phyloP scores from a whole-genome alignment of 2,329 filamentous ascomycete genomes.

The Penicillium sp. region DNA sequence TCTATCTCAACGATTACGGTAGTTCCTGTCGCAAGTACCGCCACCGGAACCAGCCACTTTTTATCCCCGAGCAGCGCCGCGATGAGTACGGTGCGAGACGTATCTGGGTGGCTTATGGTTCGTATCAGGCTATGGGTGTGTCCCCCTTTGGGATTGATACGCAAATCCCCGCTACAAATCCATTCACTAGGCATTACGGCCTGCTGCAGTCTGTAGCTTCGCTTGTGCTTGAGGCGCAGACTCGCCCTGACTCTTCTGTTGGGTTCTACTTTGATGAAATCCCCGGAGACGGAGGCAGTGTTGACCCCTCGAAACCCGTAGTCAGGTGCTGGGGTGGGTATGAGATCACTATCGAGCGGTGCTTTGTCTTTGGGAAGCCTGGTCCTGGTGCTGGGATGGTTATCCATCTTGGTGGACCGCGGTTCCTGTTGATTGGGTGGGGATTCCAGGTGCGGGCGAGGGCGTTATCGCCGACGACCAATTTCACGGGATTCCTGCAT shows the following conservation, averaged over 20 bases:
- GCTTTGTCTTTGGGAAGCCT: slow-evolving; percentile 49
- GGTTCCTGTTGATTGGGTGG: slow-evolving; percentile 49
- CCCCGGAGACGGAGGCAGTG: slow-evolving; percentile 19
- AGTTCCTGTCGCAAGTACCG: slow-evolving; percentile 44
- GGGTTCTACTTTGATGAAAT: slow-evolving; percentile 43
- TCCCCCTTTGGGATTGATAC: slow-evolving; percentile 48
- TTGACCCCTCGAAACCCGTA: slow-evolving; percentile 28
- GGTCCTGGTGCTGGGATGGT: slow-evolving; percentile 46
- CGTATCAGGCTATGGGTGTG: slow-evolving; percentile 36
- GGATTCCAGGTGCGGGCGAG: slow-evolving; percentile 44
- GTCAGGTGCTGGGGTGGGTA: slow-evolving; percentile 34
- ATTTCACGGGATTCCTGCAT: slow-evolving; percentile 47
- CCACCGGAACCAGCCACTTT: slow-evolving; percentile 45
- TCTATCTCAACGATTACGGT: slow-evolving; percentile 51
- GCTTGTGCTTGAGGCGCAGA: slow-evolving; percentile 45
- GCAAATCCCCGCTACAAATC: slow-evolving; percentile 27
- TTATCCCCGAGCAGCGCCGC: slow-evolving; percentile 51
- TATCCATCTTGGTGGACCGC: slow-evolving; percentile 39
- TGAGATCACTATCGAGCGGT: slow-evolving; percentile 43
- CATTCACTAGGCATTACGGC: slow-evolving; percentile 37
- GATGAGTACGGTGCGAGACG: slow-evolving; percentile 47
- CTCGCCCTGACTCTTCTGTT: slow-evolving; percentile 30
- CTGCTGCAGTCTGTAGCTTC: slow-evolving; percentile 37
- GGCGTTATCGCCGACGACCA: slow-evolving; percentile 30
- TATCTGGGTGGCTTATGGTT: slow-evolving; percentile 42